Evolutionary conservation across 192 early-diverging fungal species (phyloP).

Genomic region (Gonapodya prolifera): DNA sequence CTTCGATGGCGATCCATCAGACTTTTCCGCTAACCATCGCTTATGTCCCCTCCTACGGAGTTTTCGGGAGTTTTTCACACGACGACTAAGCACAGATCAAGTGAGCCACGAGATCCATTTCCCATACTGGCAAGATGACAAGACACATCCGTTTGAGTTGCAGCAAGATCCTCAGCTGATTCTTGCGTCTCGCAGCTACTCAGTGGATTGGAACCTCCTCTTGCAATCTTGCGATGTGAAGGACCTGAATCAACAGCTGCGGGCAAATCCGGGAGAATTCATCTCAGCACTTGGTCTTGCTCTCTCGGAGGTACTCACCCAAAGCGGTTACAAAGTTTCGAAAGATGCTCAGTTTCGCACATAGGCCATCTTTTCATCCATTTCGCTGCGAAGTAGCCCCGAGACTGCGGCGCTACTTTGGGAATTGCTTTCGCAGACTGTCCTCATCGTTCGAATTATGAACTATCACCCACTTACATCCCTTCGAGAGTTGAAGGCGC

Average conservation of each 20-base stretch:
- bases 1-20: not conserved
- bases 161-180: not conserved
- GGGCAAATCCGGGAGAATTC: not conserved
- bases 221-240: not conserved
- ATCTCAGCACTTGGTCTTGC: not conserved
- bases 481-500: slow-evolving; percentile 59
- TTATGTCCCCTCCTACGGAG: not conserved
- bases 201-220: not conserved
- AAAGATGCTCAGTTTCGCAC: not conserved
- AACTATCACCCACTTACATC: slow-evolving; percentile 39
- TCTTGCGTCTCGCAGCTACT: not conserved
- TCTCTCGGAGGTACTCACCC: not conserved
- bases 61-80: not conserved
- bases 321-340: not conserved
- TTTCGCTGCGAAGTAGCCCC: too few relatives aligned
- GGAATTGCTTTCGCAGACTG: not conserved
- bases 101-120: too few relatives aligned
- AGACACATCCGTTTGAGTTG: too few relatives aligned
- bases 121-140: too few relatives aligned
- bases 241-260: not conserved
- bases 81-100: not conserved
- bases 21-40: not conserved
- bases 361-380: too few relatives aligned
- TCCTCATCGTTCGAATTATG: slow-evolving; percentile 22
- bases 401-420: too few relatives aligned